Percentiles rank a stretch among this genome's conserved stretches.
These are phyloP conservation scores for Capsicum pubescens DNA, from an alignment of 257 asterid genomes.

Conservation along the genomic window DNA sequence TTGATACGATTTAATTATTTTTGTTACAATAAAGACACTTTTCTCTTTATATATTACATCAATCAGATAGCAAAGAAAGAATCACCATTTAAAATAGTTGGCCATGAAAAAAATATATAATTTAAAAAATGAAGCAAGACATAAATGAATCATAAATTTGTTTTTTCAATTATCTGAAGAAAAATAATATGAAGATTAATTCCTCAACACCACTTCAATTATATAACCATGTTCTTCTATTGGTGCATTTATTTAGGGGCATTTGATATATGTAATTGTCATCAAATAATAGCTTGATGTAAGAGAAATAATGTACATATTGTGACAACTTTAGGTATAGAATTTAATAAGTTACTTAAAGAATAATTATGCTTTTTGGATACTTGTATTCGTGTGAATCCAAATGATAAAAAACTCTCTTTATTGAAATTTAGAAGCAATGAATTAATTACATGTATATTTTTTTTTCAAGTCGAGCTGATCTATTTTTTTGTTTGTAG, in stretches of 20 bases:
- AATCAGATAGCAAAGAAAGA: not conserved
- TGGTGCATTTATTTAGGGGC: slow-evolving; percentile 19
- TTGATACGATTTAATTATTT: no score
- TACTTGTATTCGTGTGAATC: no score
- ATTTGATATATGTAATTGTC: not conserved
- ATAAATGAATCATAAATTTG: not conserved
- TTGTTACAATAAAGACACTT: no score
- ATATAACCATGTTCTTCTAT: slow-evolving; percentile 14
- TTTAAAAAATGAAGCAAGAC: not conserved
- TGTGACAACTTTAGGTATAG: no score
- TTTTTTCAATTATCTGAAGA: not conserved
- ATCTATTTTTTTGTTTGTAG: not conserved
- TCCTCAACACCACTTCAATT: not conserved
- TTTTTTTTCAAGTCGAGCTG: not conserved
- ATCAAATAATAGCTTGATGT: no score
- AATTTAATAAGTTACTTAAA: no score
- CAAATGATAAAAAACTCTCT: not conserved
- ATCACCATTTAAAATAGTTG: not conserved
- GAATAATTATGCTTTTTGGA: no score
- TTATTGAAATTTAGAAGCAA: not conserved
- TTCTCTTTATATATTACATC: no score
- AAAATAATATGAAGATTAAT: not conserved
- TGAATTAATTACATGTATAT: not conserved
- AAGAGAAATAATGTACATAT: no score
- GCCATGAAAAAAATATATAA: not conserved